Evolutionary conservation across 2,329 filamentous ascomycete species (phyloP).

Genomic region (Paecilomyces fulvus): DNA sequence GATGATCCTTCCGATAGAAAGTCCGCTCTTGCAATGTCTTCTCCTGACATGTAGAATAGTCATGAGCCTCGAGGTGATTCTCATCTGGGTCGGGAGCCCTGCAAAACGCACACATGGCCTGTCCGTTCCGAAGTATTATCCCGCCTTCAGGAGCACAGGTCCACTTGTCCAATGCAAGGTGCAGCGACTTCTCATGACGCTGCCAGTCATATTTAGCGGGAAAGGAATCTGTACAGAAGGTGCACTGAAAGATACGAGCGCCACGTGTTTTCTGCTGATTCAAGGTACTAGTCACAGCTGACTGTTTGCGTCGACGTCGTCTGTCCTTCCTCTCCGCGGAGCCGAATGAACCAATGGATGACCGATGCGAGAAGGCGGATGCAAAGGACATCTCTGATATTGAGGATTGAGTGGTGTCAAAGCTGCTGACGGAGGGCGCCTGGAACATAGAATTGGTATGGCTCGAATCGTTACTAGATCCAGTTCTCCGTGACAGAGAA

Average conservation of each 20-base stretch:
- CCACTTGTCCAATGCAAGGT: conserved; percentile 50
- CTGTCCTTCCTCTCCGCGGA: conserved; percentile 53
- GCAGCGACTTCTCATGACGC: conserved; percentile 50
- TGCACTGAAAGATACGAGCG: conserved; percentile 48
- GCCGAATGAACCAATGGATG: conserved; percentile 47
- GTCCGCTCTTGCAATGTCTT: conserved; percentile 52
- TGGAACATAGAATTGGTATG: conserved; percentile 42
- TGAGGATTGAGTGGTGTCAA: conserved; percentile 47
- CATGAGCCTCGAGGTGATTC: conserved; percentile 52
- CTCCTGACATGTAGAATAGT: conserved; percentile 51
- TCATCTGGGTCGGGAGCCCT: conserved; percentile 44
- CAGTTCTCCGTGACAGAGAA: conserved; percentile 29
- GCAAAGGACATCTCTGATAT: conserved; percentile 47
- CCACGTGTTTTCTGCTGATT: conserved; percentile 33
- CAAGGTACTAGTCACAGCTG: conserved; percentile 33
- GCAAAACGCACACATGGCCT: conserved; percentile 52
- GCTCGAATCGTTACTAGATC: conserved; percentile 46
- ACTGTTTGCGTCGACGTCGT: conserved; percentile 44
- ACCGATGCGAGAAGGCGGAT: conserved; percentile 49
- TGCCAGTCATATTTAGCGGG: conserved; percentile 53
- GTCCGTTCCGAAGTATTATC: conserved; percentile 41
- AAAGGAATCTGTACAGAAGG: conserved; percentile 50
- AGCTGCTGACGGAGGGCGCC: conserved; percentile 46
- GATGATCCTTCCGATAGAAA: conserved; percentile 56
- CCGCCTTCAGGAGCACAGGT: conserved; percentile 53